Conservation (phyloP, 139 green algal species). For the Zygnema circumcarinatum region DNA sequence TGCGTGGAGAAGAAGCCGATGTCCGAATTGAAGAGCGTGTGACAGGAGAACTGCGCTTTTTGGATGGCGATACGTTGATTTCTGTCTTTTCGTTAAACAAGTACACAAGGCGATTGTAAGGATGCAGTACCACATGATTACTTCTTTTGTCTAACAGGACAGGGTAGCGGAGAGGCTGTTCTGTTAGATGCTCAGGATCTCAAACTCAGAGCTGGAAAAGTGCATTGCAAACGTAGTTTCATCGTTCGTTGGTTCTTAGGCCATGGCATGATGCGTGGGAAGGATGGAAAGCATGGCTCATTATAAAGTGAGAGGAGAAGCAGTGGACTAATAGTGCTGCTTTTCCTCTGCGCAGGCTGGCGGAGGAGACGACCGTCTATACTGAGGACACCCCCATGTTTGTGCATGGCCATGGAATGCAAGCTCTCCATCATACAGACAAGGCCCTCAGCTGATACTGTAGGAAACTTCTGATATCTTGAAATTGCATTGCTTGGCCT, state of each 20-base stretch:
- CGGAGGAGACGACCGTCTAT: constrained; percentile 31
- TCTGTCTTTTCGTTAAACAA: constrained; percentile 38
- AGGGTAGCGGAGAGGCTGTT: too few species aligned
- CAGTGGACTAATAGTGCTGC: background rate
- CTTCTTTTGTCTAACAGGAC: background rate
- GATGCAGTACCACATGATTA: too few species aligned
- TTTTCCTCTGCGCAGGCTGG: constrained; percentile 14
- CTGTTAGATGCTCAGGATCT: background rate
- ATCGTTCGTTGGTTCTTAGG: background rate
- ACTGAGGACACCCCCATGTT: constrained; percentile 33
- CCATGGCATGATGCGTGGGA: too few species aligned
- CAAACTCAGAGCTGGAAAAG: background rate
- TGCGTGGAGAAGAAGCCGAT: constrained; percentile 16
- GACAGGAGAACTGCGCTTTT: constrained; percentile 30
- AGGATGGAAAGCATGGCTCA: too few species aligned
- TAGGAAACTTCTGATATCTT: too few species aligned
- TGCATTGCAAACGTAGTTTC: background rate
- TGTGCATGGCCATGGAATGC: constrained; percentile 31
- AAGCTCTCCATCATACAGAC: background rate
- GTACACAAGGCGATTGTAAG: constrained; percentile 25
- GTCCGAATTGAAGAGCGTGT: constrained; percentile 26
- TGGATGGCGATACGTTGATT: constrained; percentile 37
- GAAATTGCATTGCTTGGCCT: too few species aligned
- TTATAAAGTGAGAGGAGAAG: too few species aligned
- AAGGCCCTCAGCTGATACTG: constrained; percentile 1